These are phyloP conservation scores for Talaromyces proteolyticus DNA, from an alignment of 495 filamentous ascomycete genomes.

Conservation along the genomic window DNA sequence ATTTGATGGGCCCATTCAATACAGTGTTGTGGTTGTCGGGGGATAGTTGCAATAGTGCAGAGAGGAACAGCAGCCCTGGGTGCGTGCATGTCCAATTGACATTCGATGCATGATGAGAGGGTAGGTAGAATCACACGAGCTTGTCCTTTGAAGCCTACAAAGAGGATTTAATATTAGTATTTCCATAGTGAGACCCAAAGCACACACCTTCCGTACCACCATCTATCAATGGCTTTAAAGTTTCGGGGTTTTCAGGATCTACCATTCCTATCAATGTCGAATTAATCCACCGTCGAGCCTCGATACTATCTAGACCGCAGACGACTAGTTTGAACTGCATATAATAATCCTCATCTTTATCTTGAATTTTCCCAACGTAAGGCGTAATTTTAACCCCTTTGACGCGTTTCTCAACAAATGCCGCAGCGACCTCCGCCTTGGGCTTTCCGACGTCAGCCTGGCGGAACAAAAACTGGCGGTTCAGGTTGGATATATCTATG, in stretches of 20 bases:
- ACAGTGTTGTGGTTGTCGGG: conserved; percentile 95
- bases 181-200: not conserved
- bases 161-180: conserved; percentile 1
- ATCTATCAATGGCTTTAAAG: conserved; percentile 87
- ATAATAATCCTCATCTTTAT: conserved; percentile 96
- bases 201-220: conserved; percentile 87
- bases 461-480: conserved; percentile 96
- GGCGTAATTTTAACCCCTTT: conserved; percentile 89
- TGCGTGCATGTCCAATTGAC: conserved; percentile 96
- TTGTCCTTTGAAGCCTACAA: conserved; percentile 87
- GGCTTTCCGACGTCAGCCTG: conserved; percentile 85
- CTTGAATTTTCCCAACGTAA: conserved; percentile 91
- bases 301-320: conserved; percentile 96
- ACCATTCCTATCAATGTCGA: conserved; percentile 87
- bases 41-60: conserved; percentile 94
- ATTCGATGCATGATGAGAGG: conserved; percentile 93
- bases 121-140: conserved; percentile 89
- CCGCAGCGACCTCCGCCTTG: conserved; percentile 90
- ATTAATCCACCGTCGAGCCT: conserved; percentile 98
- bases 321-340: conserved; percentile 93
- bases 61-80: conserved; percentile 90
- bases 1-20: conserved; percentile 99
- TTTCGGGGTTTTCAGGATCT: conserved; percentile 70
- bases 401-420: conserved; percentile 83
- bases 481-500: conserved; percentile 97